Percentiles rank a stretch among this genome's conserved stretches.
These are phyloP conservation scores for Helotiales sp. DNA, from an alignment of 2,329 filamentous ascomycete species.

Conservation along the genomic window DNA sequence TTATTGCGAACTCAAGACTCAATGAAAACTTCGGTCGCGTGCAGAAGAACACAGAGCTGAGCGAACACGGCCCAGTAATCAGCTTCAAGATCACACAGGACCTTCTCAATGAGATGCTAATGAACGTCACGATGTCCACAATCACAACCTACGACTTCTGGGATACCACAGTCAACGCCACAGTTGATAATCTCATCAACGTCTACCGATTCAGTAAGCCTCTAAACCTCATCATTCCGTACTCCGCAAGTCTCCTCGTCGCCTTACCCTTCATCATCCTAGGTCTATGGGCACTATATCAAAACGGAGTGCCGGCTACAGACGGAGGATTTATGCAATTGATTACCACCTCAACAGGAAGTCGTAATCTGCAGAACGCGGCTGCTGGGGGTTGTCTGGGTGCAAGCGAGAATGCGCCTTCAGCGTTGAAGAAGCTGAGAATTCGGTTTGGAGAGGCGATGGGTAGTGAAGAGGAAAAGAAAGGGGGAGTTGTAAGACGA, in stretches of 20 bases:
- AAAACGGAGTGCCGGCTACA: slow-evolving; percentile 15
- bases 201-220: slow-evolving; percentile 8
- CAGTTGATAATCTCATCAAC: background rate
- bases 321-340: slow-evolving; percentile 18
- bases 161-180: slow-evolving; percentile 8
- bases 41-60: background rate
- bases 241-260: slow-evolving; percentile 2
- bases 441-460: slow-evolving; percentile 15
- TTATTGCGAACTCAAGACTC: background rate
- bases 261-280: slow-evolving; percentile 5
- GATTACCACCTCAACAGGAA: slow-evolving; percentile 10
- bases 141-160: slow-evolving; percentile 8
- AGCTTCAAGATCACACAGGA: slow-evolving; percentile 12
- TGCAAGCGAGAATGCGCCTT: slow-evolving; percentile 14
- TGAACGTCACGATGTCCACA: slow-evolving; percentile 18
- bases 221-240: slow-evolving; percentile 16
- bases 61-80: background rate
- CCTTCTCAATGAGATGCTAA: slow-evolving; percentile 16
- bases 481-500: slow-evolving; percentile 15
- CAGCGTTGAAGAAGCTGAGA: slow-evolving; percentile 14
- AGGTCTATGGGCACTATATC: background rate
- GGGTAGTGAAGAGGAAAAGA: background rate
- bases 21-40: background rate
- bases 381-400: slow-evolving; percentile 14
- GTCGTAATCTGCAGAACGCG: background rate